Base-by-base conservation (phyloP, 257 asterid genomes). In the Penstemon barbatus region DNA sequence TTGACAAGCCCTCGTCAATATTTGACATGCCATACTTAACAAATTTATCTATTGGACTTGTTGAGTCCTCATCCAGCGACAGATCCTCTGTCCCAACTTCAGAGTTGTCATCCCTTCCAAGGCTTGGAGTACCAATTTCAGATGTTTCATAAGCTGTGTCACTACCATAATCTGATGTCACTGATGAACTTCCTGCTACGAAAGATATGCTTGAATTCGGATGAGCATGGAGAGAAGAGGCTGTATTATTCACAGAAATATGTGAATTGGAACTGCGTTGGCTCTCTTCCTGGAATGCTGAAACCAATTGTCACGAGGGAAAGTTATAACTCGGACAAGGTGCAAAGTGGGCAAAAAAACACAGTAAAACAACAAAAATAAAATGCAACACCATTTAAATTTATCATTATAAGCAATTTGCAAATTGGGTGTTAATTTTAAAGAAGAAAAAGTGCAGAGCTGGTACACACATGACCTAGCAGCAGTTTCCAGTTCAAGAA, bases 401-500 rank as follows among this genome's bases (percentile, higher is more conserved):
- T 19, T 25, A 25, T 25, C 33, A 25, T 25, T 25, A 25, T 25
- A 25, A 25, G 33, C 33, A 25, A 25, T 25, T 25, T 11, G 44
- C 13, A 51, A 65, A 7, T 4, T 7, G 37, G 38, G 61, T 43
- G 25, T 7, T 13, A 40, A 69, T 8, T 50, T 7, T n/a, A 37
- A 53, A 73, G 66, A 45, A 57, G 8, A 60, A 60, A 67, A 48
- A 11, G 58, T 45, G 25, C 41, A 64, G 51, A 64, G 64, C 53
- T 55, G 64, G 62, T 55, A 77, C 95, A 62, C 76, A 94, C 99
- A 83, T 79, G 96, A 84, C 79, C 99, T 83, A 74, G 97, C 96
- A 79, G 97, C 90, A 71, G 97, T 95, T 85, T 94, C 99, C 79
- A 94, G 87, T 76, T 94, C 99, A 61, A 94, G 93, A 78, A 91